Conservation (phyloP, 2,329 filamentous ascomycete species). For the Thelonectria olida region DNA sequence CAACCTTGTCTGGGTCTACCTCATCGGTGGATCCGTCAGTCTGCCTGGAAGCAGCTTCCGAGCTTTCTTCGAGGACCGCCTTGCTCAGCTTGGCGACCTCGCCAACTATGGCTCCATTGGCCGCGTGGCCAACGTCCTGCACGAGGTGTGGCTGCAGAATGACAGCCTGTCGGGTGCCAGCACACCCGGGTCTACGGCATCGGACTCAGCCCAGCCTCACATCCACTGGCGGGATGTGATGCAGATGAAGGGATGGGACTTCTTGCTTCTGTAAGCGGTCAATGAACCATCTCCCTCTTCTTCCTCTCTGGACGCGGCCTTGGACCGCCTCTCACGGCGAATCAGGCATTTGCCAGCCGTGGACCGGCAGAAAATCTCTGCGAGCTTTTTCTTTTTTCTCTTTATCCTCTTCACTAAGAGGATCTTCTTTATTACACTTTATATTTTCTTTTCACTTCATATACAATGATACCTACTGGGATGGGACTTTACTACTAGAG, state of each 20-base stretch:
- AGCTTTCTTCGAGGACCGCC: slow-evolving; percentile 78
- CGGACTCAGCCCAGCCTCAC: slow-evolving; percentile 63
- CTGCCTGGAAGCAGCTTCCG: slow-evolving; percentile 79
- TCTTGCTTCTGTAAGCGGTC: slow-evolving; percentile 78
- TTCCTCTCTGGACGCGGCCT: slow-evolving; percentile 33
- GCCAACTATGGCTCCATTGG: slow-evolving; percentile 86
- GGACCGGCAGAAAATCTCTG: slow-evolving; percentile 18
- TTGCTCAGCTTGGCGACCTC: slow-evolving; percentile 78
- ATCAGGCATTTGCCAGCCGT: slow-evolving; percentile 49
- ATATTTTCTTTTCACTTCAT: slow-evolving; percentile 37
- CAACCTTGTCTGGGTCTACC: slow-evolving; percentile 90
- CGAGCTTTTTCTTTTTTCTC: slow-evolving; percentile 36
- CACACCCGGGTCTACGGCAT: slow-evolving; percentile 47
- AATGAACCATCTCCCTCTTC: slow-evolving; percentile 25
- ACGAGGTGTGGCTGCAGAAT: slow-evolving; percentile 87
- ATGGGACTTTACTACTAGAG: slow-evolving; percentile 46
- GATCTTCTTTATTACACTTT: slow-evolving; percentile 39
- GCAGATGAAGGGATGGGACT: slow-evolving; percentile 91
- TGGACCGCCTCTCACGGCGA: slow-evolving; percentile 43
- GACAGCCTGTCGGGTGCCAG: slow-evolving; percentile 57
- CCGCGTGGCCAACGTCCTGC: slow-evolving; percentile 79
- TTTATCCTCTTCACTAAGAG: slow-evolving; percentile 33
- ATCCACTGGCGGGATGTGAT: slow-evolving; percentile 97
- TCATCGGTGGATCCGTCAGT: slow-evolving; percentile 85
- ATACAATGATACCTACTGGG: slow-evolving; percentile 47